These are phyloP conservation scores for Veloboletus limbatus DNA, from an alignment of 1,284 basidiomycete genomes.

Conservation along the genomic window DNA sequence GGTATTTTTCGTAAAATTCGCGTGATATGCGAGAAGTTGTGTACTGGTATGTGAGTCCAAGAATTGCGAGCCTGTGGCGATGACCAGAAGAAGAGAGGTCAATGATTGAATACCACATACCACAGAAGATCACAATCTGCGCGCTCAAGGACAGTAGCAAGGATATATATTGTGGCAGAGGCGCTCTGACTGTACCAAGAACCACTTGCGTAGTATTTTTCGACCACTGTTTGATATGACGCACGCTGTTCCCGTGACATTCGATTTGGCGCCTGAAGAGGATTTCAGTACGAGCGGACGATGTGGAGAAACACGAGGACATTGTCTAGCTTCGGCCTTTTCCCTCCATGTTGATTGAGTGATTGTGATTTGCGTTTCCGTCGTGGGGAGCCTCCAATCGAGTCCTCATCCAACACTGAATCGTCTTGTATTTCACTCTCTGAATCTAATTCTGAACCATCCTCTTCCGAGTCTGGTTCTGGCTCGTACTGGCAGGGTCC, in stretches of 20 bases:
- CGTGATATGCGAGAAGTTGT: conserved; percentile 84
- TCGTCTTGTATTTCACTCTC: conserved; percentile 45
- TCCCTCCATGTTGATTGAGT: conserved; percentile 41
- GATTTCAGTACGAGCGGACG: conserved; percentile 9
- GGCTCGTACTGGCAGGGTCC: conserved; percentile 60
- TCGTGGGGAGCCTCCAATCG: conserved; percentile 39
- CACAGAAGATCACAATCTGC: conserved; percentile 94
- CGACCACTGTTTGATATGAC: conserved; percentile 58
- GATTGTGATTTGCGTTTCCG: conserved; percentile 59
- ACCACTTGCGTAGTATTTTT: conserved; percentile 84
- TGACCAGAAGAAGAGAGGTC: conserved; percentile 1
- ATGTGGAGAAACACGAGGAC: conserved; percentile 30
- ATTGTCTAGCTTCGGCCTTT: conserved; percentile 49
- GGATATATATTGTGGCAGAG: conserved; percentile 84
- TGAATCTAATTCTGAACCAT: conserved; percentile 46
- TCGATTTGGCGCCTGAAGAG: conserved; percentile 36
- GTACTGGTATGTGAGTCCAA: conserved; percentile 94
- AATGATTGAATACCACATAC: conserved; percentile 39
- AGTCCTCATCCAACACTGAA: conserved; percentile 43
- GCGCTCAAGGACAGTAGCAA: conserved; percentile 86
- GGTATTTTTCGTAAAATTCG: conserved; percentile 79
- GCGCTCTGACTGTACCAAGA: conserved; percentile 90
- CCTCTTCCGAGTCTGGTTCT: conserved; percentile 67
- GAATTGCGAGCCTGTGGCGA: conserved; percentile 77
- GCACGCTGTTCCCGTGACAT: conserved; percentile 71